These are phyloP conservation scores for Neurospora sp. DNA, from an alignment of 2,329 filamentous ascomycete genomes.

Conservation along the genomic window DNA sequence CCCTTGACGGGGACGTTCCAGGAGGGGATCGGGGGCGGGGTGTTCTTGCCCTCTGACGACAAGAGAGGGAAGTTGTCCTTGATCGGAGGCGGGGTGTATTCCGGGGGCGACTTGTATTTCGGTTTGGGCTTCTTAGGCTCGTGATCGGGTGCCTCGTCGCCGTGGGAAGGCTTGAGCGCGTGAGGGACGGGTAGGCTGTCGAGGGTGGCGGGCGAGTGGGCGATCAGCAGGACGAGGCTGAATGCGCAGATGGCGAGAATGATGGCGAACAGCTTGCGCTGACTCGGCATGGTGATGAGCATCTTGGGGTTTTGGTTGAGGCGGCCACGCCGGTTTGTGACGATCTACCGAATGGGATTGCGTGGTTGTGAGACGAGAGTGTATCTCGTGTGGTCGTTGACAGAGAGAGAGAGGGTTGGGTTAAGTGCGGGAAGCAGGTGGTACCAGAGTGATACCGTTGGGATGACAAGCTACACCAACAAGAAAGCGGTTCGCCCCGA, in stretches of 20 bases:
- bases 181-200: neutral
- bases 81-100: slow-evolving; percentile 22
- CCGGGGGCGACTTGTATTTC: slow-evolving; percentile 19
- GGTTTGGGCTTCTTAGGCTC: neutral
- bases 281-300: slow-evolving; percentile 10
- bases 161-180: neutral
- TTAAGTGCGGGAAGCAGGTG: neutral
- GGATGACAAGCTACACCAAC: neutral
- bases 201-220: slow-evolving; percentile 1
- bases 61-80: slow-evolving; percentile 34
- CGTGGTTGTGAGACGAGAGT: neutral
- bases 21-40: slow-evolving; percentile 31
- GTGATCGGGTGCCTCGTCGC: neutral
- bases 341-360: neutral
- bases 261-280: slow-evolving; percentile 6
- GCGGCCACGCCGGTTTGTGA: neutral
- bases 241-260: slow-evolving; percentile 1
- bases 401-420: neutral
- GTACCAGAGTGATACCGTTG: neutral
- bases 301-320: slow-evolving; percentile 1
- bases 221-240: slow-evolving; percentile 1
- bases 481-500: neutral
- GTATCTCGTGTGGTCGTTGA: neutral
- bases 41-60: slow-evolving; percentile 12
- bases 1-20: slow-evolving; percentile 34